Percentiles rank a stretch among this genome's conserved stretches.
Evolutionary conservation across 768 basidiomycete genomes (phyloP).

Genomic region (Dentipellis sp.): DNA sequence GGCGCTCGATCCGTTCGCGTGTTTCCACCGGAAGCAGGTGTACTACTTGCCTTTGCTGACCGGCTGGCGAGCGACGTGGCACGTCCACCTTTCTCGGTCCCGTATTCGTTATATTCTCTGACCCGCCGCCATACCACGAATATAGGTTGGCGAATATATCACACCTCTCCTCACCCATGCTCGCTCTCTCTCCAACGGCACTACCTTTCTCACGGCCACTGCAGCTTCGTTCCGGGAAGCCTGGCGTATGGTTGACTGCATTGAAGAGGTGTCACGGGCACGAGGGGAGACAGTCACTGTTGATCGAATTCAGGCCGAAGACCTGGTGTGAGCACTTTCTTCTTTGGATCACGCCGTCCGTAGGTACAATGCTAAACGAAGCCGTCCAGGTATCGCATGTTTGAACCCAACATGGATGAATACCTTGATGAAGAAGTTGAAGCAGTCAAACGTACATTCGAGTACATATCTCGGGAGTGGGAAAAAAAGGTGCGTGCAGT

Average conservation of each 20-base stretch:
- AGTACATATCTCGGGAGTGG: constrained; percentile 73
- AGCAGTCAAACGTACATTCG: constrained; percentile 62
- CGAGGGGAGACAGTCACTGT: constrained; percentile 28
- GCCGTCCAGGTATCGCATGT: constrained; percentile 74
- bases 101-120: background rate
- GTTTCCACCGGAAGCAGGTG: constrained; percentile 74
- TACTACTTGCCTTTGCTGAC: constrained; percentile 76
- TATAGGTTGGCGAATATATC: constrained; percentile 81
- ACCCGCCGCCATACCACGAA: background rate
- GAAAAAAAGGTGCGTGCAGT: constrained; percentile 49
- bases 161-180: constrained; percentile 68
- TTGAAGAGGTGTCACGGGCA: constrained; percentile 44
- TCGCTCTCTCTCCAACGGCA: constrained; percentile 57
- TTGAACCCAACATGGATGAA: constrained; percentile 94
- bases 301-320: constrained; percentile 44
- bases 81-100: constrained; percentile 18
- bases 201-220: constrained; percentile 67
- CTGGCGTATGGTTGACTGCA: constrained; percentile 75
- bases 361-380: background rate
- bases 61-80: constrained; percentile 81
- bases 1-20: constrained; percentile 77
- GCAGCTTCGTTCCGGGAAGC: constrained; percentile 87
- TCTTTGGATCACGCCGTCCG: constrained; percentile 1
- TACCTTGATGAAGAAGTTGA: constrained; percentile 94
- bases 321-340: constrained; percentile 58